phyloP scores from a whole-genome alignment of 768 basidiomycete genomes.

The Trichaptum fuscoviolaceum region DNA sequence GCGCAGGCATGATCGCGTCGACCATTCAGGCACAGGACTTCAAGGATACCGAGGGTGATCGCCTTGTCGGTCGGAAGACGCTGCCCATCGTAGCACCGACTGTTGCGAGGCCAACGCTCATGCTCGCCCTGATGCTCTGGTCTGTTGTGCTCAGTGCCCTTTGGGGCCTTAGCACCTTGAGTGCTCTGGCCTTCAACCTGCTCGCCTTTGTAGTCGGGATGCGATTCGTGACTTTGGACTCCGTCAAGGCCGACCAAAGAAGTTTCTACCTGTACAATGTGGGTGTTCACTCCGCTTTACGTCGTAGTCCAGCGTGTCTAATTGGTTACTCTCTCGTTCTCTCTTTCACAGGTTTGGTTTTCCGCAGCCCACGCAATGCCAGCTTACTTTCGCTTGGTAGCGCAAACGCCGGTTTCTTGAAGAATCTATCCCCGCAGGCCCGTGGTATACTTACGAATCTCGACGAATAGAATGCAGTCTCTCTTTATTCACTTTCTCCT shows the following conservation, averaged over 20 bases:
- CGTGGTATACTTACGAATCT: background rate
- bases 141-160: constrained; percentile 26
- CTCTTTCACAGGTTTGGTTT: constrained; percentile 10
- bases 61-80: constrained; percentile 32
- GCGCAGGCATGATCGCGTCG: constrained; percentile 34
- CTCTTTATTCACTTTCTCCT: background rate
- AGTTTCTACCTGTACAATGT: constrained; percentile 36
- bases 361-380: constrained; percentile 12
- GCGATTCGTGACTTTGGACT: constrained; percentile 26
- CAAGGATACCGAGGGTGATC: constrained; percentile 40
- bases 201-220: constrained; percentile 30
- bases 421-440: background rate
- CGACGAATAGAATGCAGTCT: background rate
- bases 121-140: constrained; percentile 33
- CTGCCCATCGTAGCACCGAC: constrained; percentile 40
- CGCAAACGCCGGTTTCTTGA: background rate
- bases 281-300: constrained; percentile 11
- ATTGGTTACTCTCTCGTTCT: background rate
- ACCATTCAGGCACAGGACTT: constrained; percentile 49
- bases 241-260: constrained; percentile 25
- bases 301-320: background rate
- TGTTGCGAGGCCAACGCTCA: constrained; percentile 24
- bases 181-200: constrained; percentile 22
- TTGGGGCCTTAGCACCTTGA: constrained; percentile 31
- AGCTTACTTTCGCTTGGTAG: constrained; percentile 8